These are phyloP conservation scores for Teunomyces stri DNA, from an alignment of 805 yeast species.

Conservation along the genomic window DNA sequence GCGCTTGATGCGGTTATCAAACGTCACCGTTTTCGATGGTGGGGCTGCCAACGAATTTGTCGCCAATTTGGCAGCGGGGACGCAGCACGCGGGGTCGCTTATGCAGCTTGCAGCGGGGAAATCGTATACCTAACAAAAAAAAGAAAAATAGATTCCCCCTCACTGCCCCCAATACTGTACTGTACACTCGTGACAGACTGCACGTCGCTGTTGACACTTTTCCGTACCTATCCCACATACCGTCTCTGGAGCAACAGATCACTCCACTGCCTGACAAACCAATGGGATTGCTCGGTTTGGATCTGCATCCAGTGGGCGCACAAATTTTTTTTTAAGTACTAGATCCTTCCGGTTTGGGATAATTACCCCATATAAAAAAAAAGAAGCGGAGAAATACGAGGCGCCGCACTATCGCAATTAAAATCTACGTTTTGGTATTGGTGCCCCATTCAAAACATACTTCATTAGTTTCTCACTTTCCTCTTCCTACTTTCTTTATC, in stretches of 20 bases:
- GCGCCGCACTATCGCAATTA: neutral
- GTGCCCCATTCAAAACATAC: no score
- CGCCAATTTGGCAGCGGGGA: conserved; percentile 1
- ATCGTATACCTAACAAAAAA: neutral
- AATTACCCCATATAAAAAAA: neutral
- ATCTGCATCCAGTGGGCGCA: neutral
- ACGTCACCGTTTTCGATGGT: conserved; percentile 7
- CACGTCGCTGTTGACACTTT: no score
- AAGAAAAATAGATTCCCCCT: neutral
- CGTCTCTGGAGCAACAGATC: neutral
- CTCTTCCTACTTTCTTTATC: neutral
- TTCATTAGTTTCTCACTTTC: no score
- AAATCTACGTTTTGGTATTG: no score
- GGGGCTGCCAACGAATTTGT: conserved; percentile 6
- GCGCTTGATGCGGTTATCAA: conserved; percentile 1
- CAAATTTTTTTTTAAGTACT: neutral
- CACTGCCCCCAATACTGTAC: no score
- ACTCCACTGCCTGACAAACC: neutral
- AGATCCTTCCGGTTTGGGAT: neutral
- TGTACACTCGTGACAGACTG: no score
- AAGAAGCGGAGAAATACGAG: neutral
- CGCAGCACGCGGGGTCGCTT: neutral
- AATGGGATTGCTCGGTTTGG: neutral
- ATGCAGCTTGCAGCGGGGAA: neutral
- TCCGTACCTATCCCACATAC: no score